Base-by-base conservation (phyloP, 192 early-diverging fungal genomes). In the Coemansia sp. region DNA sequence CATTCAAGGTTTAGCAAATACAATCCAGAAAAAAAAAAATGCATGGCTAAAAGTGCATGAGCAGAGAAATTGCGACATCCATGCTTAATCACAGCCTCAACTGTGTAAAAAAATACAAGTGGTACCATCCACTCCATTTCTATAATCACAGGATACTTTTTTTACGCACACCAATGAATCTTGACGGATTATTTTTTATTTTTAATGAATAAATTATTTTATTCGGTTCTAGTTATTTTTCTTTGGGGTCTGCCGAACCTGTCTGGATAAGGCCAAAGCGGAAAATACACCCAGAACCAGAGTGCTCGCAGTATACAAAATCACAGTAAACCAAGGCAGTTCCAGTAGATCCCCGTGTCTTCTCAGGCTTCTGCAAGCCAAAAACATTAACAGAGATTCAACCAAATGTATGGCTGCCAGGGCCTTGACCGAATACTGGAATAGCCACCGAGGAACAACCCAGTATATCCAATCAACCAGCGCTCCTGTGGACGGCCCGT, bases 251-350 rank as follows among this genome's bases (percentile, higher is more conserved):
- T 24, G 42, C 7, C 20, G 4, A 24, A 44, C 26, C 4, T 44
- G 19, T 24, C 46, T 34, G 9, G 32, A 17, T n/a, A 48, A 22
- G 32, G 46, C 32, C 4, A 48, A 6, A 23, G 32, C 30, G 1
- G 46, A 29, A 35, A 48, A 48, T 23, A 48, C 8, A 5, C 46
- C 46, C 11, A 48, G 35, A 4, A 48, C 46, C 46, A 48, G 35
- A 24, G 46, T 48, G 22, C 46, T 48, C 32, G 20, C 33, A 3
- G 20, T 23, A 17, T 48, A 48, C 30, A 48, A 13, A 6, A 48
- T 1, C 33, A 23, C n/a, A 7, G 46, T 36, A 5, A n/a, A 22
- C 10, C 9, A 23, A 5, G 6, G 15, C 30, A 9, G 29, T 4
- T 9, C 9, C 18, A 48, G 35, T 35, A 5, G 17, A 23, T 10